Evolutionary conservation across 352 stramenopile species (phyloP), one percentile per base, ranked within the genome.

Genomic region (Pythium pyrilobum): DNA sequence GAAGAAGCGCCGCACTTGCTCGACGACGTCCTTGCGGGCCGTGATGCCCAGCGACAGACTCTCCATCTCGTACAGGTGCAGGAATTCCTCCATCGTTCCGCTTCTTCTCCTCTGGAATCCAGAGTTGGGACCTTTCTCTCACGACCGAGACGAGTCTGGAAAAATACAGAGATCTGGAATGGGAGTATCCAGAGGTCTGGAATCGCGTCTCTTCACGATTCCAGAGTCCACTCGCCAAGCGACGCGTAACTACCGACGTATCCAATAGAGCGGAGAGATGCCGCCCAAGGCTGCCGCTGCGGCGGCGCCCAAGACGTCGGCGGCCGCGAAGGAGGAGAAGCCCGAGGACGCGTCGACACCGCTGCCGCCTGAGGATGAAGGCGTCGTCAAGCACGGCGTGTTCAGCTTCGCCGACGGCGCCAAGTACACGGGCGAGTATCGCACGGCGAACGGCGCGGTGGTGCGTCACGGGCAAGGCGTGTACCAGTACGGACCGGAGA

Each of bases 41-140:
- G 71, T 88, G 55, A 86, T 76, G 37, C 77, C 77, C 25, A 86
- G 61, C 55, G 78, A 64, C 31, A 88, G 56, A 25, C 77, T 88
- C 67, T 88, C 77, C 77, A 88, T 88, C 69, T 88, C 77, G 54
- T 88, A 88, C 47, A 64, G 54, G 57, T 88, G 77, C 38, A 81
- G 33, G 48, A 88, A 88, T 59, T 86, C 77, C 48, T 82, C 71
- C 72, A 88, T 86, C 28, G 8, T 42, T 38, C 8, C 20, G 16
- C 34, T 16, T 23, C 33, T 18, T 36, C 27, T 18, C 8, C 15
- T 31, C 12, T 37, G 18, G 41, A 27, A 28, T 3, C 15, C 32
- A 4, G 20, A 27, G 18, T 36, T 13, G 3, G n/a, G n/a, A n/a
- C n/a, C n/a, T n/a, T n/a, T n/a, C n/a, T n/a, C 10, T 31, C 28